Percentiles rank a stretch among this genome's conserved stretches.
Evolutionary conservation across 2,329 filamentous ascomycete genomes (phyloP).

Genomic region (Sarocladium oryzae): DNA sequence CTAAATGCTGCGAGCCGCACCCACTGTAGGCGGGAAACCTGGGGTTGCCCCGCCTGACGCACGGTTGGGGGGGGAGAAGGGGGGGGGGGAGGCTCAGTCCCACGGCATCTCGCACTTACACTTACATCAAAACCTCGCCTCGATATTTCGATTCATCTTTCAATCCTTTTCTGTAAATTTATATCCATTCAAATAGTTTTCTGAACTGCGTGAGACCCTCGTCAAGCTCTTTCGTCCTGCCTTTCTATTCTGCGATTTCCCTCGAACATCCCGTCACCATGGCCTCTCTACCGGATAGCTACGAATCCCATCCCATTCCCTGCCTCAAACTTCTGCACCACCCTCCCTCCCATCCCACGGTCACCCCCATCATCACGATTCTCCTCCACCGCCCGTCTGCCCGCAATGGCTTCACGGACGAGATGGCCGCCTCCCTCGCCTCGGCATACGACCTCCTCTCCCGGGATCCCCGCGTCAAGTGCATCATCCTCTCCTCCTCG

Average conservation of each 20-base stretch:
- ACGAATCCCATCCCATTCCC: constrained; percentile 34
- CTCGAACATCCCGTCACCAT: too few relatives aligned
- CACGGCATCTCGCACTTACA: neutral
- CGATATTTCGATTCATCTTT: neutral
- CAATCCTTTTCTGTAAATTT: too few relatives aligned
- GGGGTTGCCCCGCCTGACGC: constrained; percentile 1
- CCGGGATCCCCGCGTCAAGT: constrained; percentile 45
- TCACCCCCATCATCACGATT: constrained; percentile 57
- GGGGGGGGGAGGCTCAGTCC: too few relatives aligned
- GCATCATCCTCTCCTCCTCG: constrained; percentile 47
- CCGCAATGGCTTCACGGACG: constrained; percentile 63
- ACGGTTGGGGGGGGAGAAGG: neutral
- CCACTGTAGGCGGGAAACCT: neutral
- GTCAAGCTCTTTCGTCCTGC: too few relatives aligned
- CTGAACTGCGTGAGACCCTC: too few relatives aligned
- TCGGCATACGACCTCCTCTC: constrained; percentile 45
- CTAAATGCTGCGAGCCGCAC: neutral
- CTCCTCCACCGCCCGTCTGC: constrained; percentile 58
- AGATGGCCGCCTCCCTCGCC: constrained; percentile 57
- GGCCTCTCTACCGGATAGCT: constrained; percentile 25
- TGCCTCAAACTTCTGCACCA: constrained; percentile 43
- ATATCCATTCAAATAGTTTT: too few relatives aligned
- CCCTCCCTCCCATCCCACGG: constrained; percentile 41
- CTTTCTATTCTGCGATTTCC: too few relatives aligned
- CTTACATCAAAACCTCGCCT: too few relatives aligned